These are phyloP conservation scores for Aurantiochytrium sp. DNA, from an alignment of 108 stramenopile genomes.

Conservation along the genomic window DNA sequence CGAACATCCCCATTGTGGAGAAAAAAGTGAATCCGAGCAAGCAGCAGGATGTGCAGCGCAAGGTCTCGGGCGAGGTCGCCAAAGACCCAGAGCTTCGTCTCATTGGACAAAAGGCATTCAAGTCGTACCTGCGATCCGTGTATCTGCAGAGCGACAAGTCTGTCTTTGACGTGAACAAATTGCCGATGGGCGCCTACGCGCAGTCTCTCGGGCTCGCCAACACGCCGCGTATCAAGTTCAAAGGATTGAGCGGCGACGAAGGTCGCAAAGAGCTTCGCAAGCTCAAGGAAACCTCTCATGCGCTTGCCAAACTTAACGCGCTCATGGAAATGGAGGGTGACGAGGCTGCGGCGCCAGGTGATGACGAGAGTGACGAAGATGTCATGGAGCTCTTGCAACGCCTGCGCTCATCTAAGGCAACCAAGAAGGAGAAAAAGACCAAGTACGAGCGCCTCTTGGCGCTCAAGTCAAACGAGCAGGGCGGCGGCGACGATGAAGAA, in stretches of 20 bases:
- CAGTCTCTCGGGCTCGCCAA: conserved; percentile 74
- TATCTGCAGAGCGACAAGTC: conserved; percentile 75
- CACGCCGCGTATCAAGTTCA: conserved; percentile 69
- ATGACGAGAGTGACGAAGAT: not conserved
- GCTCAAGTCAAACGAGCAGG: not conserved
- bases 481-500: conserved; percentile 22
- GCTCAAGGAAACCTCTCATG: conserved; percentile 81
- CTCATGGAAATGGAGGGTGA: conserved; percentile 76
- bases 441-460: conserved; percentile 23
- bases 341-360: conserved; percentile 33
- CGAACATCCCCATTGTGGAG: conserved; percentile 67
- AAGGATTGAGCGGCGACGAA: conserved; percentile 39
- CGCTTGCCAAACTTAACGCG: conserved; percentile 78
- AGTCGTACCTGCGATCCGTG: conserved; percentile 76
- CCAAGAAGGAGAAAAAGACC: conserved; percentile 45
- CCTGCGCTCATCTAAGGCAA: not conserved
- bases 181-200: conserved; percentile 75
- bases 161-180: conserved; percentile 58
- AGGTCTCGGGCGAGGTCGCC: conserved; percentile 75
- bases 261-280: conserved; percentile 63
- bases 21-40: conserved; percentile 78
- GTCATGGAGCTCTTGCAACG: not conserved
- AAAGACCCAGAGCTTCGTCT: conserved; percentile 57
- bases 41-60: conserved; percentile 70
- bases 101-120: conserved; percentile 81